Percentiles rank a stretch among this genome's conserved stretches.
phyloP scores from a whole-genome alignment of 202 grass and related monocot species.

The Setaria italica region DNA sequence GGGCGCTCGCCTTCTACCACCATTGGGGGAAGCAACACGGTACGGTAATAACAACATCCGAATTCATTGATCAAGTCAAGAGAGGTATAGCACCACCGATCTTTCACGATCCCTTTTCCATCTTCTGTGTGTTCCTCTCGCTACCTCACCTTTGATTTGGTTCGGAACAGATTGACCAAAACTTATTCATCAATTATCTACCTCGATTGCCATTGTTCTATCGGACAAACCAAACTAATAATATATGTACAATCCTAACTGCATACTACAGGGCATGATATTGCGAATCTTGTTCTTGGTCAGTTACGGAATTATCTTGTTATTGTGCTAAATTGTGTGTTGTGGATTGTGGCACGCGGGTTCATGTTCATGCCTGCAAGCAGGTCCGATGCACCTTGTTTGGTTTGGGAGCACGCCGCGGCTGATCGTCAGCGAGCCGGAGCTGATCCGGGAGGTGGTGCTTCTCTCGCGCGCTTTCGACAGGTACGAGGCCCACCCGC shows the following conservation, averaged over 20 bases:
- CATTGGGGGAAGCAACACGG: conserved; percentile 78
- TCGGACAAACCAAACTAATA: too few relatives aligned
- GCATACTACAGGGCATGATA: conserved; percentile 9
- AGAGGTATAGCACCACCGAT: not conserved
- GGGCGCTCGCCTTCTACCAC: conserved; percentile 80
- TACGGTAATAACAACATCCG: too few relatives aligned
- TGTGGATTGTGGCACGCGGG: not conserved
- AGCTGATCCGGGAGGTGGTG: conserved; percentile 72
- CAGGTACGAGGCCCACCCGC: conserved; percentile 70
- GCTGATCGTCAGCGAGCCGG: conserved; percentile 60
- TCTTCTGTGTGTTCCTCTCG: too few relatives aligned
- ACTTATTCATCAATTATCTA: too few relatives aligned
- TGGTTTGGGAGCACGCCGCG: conserved; percentile 77
- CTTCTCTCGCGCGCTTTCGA: conserved; percentile 64
- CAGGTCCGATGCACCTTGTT: conserved; percentile 70
- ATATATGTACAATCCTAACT: too few relatives aligned
- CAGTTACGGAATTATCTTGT: conserved; percentile 16
- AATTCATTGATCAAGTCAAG: not conserved
- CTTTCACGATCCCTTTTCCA: not conserved
- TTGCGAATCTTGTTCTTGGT: conserved; percentile 42
- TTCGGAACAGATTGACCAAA: too few relatives aligned
- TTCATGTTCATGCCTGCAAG: too few relatives aligned
- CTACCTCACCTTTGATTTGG: too few relatives aligned
- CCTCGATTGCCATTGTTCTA: too few relatives aligned
- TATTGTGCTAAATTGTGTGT: not conserved